Conservation (phyloP, 83 land plant genomes). For the Larix sibirica region DNA sequence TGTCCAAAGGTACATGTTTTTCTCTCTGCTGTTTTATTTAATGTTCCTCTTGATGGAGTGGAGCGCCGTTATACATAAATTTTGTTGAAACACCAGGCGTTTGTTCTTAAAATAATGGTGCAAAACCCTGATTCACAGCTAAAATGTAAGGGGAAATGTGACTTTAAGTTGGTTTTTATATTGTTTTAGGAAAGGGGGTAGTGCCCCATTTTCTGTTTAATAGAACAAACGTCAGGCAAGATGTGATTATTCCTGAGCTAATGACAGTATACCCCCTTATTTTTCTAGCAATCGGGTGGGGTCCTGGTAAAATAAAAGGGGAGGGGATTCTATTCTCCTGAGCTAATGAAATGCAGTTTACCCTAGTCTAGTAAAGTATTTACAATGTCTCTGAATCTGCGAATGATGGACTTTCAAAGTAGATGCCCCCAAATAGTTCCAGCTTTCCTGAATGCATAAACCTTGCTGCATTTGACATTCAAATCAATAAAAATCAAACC, state of each 20-base stretch:
- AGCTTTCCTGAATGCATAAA: too few species aligned
- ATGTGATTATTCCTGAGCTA: not conserved
- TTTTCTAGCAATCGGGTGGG: too few species aligned
- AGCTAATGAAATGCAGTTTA: too few species aligned
- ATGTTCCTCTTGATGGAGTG: not conserved
- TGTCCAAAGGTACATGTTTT: slow-evolving; percentile 92
- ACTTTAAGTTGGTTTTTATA: too few species aligned
- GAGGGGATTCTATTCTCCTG: too few species aligned
- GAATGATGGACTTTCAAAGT: slow-evolving; percentile 9
- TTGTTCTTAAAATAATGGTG: not conserved
- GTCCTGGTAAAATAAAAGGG: too few species aligned
- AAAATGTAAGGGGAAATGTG: not conserved
- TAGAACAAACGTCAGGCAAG: not conserved
- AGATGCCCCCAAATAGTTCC: too few species aligned
- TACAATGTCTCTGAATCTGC: not conserved
- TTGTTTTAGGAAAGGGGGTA: not conserved
- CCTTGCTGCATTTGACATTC: not conserved
- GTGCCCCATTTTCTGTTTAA: not conserved
- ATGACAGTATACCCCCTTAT: too few species aligned
- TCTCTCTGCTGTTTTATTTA: not conserved
- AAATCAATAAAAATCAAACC: not conserved
- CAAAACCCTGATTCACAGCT: not conserved
- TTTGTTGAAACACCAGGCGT: not conserved
- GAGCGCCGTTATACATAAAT: not conserved
- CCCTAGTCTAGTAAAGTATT: too few species aligned